A percentile compares a stretch with the other conserved stretches of the same genome.
phyloP scores from a whole-genome alignment of 1,139 yeast genomes.

The Kazachstania sp. region DNA sequence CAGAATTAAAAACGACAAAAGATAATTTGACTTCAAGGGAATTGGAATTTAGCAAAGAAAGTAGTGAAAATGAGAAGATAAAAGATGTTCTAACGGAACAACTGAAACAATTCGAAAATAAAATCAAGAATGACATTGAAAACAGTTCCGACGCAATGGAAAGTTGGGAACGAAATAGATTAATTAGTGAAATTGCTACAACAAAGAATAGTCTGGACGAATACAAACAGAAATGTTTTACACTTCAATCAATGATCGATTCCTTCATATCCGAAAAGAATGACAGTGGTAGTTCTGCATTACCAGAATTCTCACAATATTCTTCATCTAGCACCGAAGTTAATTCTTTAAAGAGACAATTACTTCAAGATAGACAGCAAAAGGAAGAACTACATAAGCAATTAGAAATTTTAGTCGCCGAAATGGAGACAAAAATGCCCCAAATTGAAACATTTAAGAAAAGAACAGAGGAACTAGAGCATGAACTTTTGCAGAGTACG shows the following conservation, averaged over 20 bases:
- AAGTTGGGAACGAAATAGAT: conserved; percentile 23
- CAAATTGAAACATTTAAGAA: conserved; percentile 58
- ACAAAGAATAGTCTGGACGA: conserved; percentile 40
- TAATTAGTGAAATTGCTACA: conserved; percentile 29
- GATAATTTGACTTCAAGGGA: conserved; percentile 41
- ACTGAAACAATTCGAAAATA: conserved; percentile 37
- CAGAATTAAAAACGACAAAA: conserved; percentile 41
- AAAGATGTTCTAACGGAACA: conserved; percentile 51
- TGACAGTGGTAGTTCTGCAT: conserved; percentile 22
- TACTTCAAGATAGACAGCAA: conserved; percentile 62
- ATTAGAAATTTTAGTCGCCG: conserved; percentile 60
- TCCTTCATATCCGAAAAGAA: not conserved
- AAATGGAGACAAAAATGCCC: conserved; percentile 74
- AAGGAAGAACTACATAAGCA: conserved; percentile 64
- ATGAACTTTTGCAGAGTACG: conserved; percentile 44
- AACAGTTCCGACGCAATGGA: conserved; percentile 36
- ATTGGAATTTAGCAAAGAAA: conserved; percentile 53
- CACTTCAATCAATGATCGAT: conserved; percentile 36
- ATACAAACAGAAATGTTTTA: conserved; percentile 41
- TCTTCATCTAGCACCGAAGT: conserved; percentile 41
- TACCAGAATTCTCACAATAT: conserved; percentile 18
- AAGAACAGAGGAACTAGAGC: conserved; percentile 41
- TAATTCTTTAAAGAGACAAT: conserved; percentile 55
- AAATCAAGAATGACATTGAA: conserved; percentile 31
- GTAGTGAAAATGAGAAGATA: conserved; percentile 55